Evolutionary conservation across 495 filamentous ascomycete species (phyloP), one percentile per base, ranked within the genome.

Genomic region (Podospora fimiseda): DNA sequence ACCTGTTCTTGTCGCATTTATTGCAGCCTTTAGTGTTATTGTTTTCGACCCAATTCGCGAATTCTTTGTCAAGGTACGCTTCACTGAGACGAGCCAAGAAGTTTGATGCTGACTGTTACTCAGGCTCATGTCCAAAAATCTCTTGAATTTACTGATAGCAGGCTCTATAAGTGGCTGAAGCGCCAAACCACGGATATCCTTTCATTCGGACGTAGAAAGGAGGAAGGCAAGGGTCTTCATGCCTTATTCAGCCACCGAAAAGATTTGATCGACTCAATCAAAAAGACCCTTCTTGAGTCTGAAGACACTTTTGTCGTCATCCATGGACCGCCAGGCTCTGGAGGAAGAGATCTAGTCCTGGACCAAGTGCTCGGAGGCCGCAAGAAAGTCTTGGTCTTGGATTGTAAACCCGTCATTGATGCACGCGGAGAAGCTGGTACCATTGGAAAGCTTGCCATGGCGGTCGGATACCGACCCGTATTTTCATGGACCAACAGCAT

Each of bases 401-500:
- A 98, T 67, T 97, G 92, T 73, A 96, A 95, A 64, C 85, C 88
- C 3, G 88, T 97, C 15, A 84, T 90, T 50, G 92, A 98, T 62
- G 90, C 93, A 2, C 82, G 87, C 22, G 93, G 93, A 0, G 93
- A 98, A 66, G 83, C 83, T n/a, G 81, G 83, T 2, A 95, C 88
- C 6, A 96, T 98, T 49, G 74, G 77, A 50, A 84, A 86, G 43
- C 86, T 90, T 2, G 94, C 94, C 1, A 66, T 71, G 4, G 80
- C 92, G 60, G 93, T 97, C 50, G 93, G 93, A 37, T 98, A 97
- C 60, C 76, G 89, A 1, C 93, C 93, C 0, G 80, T 98, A 6
- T 98, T 98, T 67, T 92, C 88, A 0, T 98, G 90, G 88, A 84
- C 93, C 74, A 98, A 98, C 66, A 95, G 83, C 56, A 79, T 96